Base-by-base conservation (phyloP, 192 early-diverging fungal genomes). In the Coemansia sp. region DNA sequence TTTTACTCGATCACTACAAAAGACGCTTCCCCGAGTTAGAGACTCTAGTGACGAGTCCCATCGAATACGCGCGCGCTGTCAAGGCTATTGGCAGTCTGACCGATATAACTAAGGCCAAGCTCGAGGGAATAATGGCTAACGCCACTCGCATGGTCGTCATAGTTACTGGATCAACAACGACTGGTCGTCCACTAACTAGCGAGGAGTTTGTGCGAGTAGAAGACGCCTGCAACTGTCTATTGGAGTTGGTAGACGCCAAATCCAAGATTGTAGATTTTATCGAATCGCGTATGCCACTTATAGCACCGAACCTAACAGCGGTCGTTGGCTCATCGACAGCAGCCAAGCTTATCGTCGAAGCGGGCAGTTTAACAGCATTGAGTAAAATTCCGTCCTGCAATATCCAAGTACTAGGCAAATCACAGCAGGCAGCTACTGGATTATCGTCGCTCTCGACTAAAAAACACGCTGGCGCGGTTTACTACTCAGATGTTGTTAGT, bases 381-480 rank as follows among this genome's bases (percentile, higher is more conserved):
- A 89, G 89, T 63, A 94, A 94, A 74, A 93, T 99, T 46, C 94
- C 98, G 0, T 87, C 94, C 3, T 96, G 94, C 75, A 96, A 97
- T 66, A 82, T 99, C 17, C 85, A 92, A 67, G 88, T 95, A 13
- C 67, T 93, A 11, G 80, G 78, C 53, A 83, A 83, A 44, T 37
- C 73, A 6, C 75, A 83, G 8, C 67, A 76, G 1, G 44, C 68
- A 9, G 64, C 69, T 1, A 55, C 63, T 1, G 74, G 76, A 17
- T 19, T 78, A 30, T 75, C 80, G 8, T 67, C 79, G 19, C 38
- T 83, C 32, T 87, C 90, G 1, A 85, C 87, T 21, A 84, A 90
- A 30, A 87, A 87, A 64, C 92, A 99, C 65, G 85, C 83, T 3
- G 97, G 97, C 2, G 88, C 90, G 21, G 86, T 97, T 3, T 96